A percentile compares a stretch with the other conserved stretches of the same genome.
phyloP scores from a whole-genome alignment of 306 rosid species.

The Pterocarpus santalinus region DNA sequence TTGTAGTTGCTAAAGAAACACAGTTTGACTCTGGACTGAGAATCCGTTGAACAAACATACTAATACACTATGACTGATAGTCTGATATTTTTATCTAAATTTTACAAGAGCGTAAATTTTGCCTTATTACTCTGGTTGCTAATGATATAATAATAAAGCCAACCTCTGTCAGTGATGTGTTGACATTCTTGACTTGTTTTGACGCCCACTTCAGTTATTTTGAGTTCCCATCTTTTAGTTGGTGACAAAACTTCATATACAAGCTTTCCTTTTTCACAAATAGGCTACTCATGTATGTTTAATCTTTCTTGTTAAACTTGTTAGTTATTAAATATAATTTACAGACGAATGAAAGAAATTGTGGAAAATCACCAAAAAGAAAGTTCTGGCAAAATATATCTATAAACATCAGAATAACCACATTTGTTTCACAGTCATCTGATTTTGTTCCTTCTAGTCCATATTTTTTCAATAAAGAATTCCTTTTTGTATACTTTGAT shows the following conservation, averaged over 20 bases:
- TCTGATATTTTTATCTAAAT: background rate
- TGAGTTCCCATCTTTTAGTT: background rate
- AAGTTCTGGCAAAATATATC: conserved; percentile 22
- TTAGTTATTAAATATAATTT: conserved; percentile 4
- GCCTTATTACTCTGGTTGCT: conserved; percentile 40
- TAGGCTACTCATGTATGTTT: conserved; percentile 12
- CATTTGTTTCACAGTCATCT: background rate
- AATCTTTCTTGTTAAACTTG: conserved; percentile 18
- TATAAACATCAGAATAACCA: background rate
- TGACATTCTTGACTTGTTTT: conserved; percentile 46
- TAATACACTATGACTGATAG: background rate
- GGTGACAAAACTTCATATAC: conserved; percentile 14
- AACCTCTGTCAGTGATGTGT: conserved; percentile 34
- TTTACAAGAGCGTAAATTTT: conserved; percentile 36
- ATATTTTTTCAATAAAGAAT: background rate
- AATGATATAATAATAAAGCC: conserved; percentile 42
- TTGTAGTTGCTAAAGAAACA: conserved; percentile 10
- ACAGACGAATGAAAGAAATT: conserved; percentile 14
- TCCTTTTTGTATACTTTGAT: background rate
- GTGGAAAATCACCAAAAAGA: background rate
- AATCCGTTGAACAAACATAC: background rate
- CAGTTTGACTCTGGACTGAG: conserved; percentile 42
- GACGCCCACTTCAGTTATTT: conserved; percentile 23
- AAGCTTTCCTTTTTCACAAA: background rate
- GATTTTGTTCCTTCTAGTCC: background rate